A percentile compares a stretch with the other conserved stretches of the same genome.
Evolutionary conservation across 1,284 basidiomycete species (phyloP).

Genomic region (Sanghuangporus weigelae): DNA sequence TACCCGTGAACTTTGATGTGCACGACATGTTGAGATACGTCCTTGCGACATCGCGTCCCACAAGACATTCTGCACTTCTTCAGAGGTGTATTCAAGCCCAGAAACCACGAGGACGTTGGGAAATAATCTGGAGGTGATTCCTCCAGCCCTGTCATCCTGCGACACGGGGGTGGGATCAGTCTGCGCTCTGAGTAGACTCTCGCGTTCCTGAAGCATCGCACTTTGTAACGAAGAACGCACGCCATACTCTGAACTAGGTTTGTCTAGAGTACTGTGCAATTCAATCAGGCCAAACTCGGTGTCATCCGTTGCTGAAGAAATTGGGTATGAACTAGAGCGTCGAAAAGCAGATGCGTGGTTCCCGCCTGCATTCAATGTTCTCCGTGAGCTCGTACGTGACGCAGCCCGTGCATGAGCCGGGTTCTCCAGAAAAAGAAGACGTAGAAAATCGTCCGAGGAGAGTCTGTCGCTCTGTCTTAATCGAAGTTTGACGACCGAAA

Average conservation of each 20-base stretch:
- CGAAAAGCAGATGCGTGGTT: slow-evolving; percentile 12
- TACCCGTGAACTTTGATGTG: not conserved
- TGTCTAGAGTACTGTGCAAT: not conserved
- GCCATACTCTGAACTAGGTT: not conserved
- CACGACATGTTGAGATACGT: slow-evolving; percentile 42
- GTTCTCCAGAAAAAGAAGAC: slow-evolving; percentile 43
- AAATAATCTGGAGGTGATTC: slow-evolving; percentile 28
- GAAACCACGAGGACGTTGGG: slow-evolving; percentile 65
- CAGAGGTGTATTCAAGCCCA: slow-evolving; percentile 56
- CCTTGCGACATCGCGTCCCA: slow-evolving; percentile 47
- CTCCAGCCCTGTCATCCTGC: slow-evolving; percentile 16
- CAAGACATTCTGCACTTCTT: slow-evolving; percentile 55
- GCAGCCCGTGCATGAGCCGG: not conserved
- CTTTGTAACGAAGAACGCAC: not conserved
- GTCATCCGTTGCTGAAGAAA: not conserved
- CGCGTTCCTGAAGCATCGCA: not conserved
- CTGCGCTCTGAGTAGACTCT: slow-evolving; percentile 7
- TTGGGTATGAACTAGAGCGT: slow-evolving; percentile 18
- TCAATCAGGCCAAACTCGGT: not conserved
- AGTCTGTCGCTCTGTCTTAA: slow-evolving; percentile 28
- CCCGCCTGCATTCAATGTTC: slow-evolving; percentile 1
- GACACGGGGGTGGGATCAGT: slow-evolving; percentile 15
- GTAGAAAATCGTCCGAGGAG: slow-evolving; percentile 39
- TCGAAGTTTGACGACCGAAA: slow-evolving; percentile 52
- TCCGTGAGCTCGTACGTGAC: slow-evolving; percentile 14